Conservation (phyloP, 2,329 filamentous ascomycete genomes). For the Claviceps cyperi region DNA sequence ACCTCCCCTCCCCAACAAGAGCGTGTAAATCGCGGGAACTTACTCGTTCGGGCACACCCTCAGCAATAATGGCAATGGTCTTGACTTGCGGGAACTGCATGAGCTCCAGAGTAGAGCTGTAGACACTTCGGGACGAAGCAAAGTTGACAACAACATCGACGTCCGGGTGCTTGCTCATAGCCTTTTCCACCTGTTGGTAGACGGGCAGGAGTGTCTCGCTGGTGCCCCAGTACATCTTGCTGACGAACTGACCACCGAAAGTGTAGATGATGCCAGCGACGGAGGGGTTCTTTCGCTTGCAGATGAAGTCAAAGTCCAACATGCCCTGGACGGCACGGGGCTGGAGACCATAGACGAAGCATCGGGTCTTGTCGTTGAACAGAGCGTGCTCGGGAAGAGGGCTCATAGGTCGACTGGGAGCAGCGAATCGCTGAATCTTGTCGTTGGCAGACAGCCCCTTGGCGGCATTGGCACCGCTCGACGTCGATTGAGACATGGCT, state of each 20-base stretch:
- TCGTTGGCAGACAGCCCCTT: slow-evolving; percentile 70
- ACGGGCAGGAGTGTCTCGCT: slow-evolving; percentile 97
- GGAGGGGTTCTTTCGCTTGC: slow-evolving; percentile 92
- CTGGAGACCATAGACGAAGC: slow-evolving; percentile 98
- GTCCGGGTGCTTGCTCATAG: slow-evolving; percentile 89
- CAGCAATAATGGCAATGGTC: slow-evolving; percentile 97
- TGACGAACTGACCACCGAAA: slow-evolving; percentile 98
- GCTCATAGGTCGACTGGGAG: slow-evolving; percentile 83
- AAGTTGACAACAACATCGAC: slow-evolving; percentile 99
- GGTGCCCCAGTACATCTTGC: slow-evolving; percentile 99
- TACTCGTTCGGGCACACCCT: slow-evolving; percentile 96
- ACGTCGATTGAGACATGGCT: slow-evolving; percentile 37
- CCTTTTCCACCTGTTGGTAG: slow-evolving; percentile 89
- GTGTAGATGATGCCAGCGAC: slow-evolving; percentile 99
- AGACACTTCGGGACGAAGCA: slow-evolving; percentile 95
- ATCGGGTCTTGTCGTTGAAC: slow-evolving; percentile 99
- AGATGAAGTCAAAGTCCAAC: slow-evolving; percentile 99
- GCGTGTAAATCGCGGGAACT: slow-evolving; percentile 22
- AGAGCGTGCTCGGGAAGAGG: slow-evolving; percentile 78
- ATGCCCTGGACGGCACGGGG: slow-evolving; percentile 82
- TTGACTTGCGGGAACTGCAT: slow-evolving; percentile 96
- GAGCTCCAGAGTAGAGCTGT: slow-evolving; percentile 95
- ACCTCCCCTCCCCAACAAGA: not conserved
- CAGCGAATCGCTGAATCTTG: slow-evolving; percentile 93
- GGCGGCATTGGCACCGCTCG: slow-evolving; percentile 35